A percentile compares a stretch with the other conserved stretches of the same genome.
phyloP scores from a whole-genome alignment of 2,329 filamentous ascomycete species.

The Ascochyta pisi region DNA sequence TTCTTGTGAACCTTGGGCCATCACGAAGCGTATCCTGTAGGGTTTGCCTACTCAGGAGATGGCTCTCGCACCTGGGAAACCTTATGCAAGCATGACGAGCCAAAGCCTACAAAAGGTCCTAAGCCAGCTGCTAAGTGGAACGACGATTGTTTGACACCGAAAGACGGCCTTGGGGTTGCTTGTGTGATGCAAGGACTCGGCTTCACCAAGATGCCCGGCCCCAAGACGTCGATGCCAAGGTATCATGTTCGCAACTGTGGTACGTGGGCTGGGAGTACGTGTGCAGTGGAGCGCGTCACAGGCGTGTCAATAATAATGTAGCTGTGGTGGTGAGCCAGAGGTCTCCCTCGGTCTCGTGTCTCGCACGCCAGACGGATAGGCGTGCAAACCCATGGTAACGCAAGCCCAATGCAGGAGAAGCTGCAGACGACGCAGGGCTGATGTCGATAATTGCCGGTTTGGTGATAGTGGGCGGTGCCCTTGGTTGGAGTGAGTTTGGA shows the following conservation, averaged over 20 bases:
- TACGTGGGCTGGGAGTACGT: not conserved
- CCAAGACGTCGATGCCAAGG: not conserved
- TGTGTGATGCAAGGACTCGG: slow-evolving; percentile 10
- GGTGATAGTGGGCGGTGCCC: slow-evolving; percentile 3
- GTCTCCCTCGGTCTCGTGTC: not conserved
- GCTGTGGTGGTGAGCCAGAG: not conserved
- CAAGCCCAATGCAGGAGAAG: slow-evolving; percentile 12
- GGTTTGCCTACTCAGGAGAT: too few relatives aligned
- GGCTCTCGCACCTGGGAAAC: too few relatives aligned
- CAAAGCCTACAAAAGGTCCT: not conserved
- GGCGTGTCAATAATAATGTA: not conserved
- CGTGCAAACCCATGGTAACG: slow-evolving; percentile 2
- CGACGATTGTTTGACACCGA: slow-evolving; percentile 11
- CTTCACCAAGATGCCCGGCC: not conserved
- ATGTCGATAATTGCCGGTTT: slow-evolving; percentile 3
- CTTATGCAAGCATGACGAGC: too few relatives aligned
- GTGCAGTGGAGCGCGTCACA: not conserved
- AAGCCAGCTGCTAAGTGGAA: not conserved
- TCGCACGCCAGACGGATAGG: not conserved
- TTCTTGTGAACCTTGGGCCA: too few relatives aligned
- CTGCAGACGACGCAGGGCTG: slow-evolving; percentile 12
- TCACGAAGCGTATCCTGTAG: too few relatives aligned
- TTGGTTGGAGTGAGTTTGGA: not conserved
- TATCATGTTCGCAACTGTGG: too few relatives aligned
- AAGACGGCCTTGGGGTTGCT: slow-evolving; percentile 6